Percentiles rank a stretch among this genome's conserved stretches.
Conservation (phyloP, 768 basidiomycete genomes). For the Paxillus ammoniavirescens region DNA sequence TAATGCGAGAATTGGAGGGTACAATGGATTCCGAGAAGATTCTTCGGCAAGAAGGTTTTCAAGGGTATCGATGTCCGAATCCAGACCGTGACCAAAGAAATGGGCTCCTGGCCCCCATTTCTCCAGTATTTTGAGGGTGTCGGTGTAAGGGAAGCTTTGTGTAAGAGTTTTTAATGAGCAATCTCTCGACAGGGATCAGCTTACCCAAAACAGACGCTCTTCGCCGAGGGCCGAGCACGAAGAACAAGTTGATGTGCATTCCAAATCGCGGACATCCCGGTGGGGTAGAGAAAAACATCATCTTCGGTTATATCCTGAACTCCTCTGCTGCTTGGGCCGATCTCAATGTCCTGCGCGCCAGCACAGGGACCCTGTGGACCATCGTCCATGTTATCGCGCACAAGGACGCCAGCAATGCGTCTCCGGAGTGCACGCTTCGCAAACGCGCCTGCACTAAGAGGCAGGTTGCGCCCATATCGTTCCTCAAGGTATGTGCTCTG, state of each 20-base stretch:
- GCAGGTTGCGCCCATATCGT: slow-evolving; percentile 90
- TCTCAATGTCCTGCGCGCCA: slow-evolving; percentile 42
- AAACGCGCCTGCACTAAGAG: slow-evolving; percentile 63
- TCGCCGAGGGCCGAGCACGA: slow-evolving; percentile 50
- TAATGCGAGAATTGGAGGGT: slow-evolving; percentile 70
- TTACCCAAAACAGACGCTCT: slow-evolving; percentile 94
- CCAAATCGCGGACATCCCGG: slow-evolving; percentile 96
- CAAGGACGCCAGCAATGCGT: slow-evolving; percentile 82
- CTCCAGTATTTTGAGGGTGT: slow-evolving; percentile 89
- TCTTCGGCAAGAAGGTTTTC: slow-evolving; percentile 58
- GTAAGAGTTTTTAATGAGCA: background rate
- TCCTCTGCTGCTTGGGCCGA: slow-evolving; percentile 68
- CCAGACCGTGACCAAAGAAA: slow-evolving; percentile 81
- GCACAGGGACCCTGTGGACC: slow-evolving; percentile 37
- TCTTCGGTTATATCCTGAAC: slow-evolving; percentile 71
- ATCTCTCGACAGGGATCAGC: slow-evolving; percentile 20
- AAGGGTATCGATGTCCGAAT: slow-evolving; percentile 71
- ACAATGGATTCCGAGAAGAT: slow-evolving; percentile 32
- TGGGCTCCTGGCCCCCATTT: slow-evolving; percentile 97
- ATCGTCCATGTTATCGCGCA: slow-evolving; percentile 50
- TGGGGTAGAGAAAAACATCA: slow-evolving; percentile 85
- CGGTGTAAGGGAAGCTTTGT: slow-evolving; percentile 87
- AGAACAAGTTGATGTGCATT: slow-evolving; percentile 75
- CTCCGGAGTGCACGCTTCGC: slow-evolving; percentile 88
- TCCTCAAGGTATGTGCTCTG: slow-evolving; percentile 84